These are phyloP conservation scores for Pestalotiopsis sp. DNA, from an alignment of 2,329 filamentous ascomycete genomes.

Conservation along the genomic window DNA sequence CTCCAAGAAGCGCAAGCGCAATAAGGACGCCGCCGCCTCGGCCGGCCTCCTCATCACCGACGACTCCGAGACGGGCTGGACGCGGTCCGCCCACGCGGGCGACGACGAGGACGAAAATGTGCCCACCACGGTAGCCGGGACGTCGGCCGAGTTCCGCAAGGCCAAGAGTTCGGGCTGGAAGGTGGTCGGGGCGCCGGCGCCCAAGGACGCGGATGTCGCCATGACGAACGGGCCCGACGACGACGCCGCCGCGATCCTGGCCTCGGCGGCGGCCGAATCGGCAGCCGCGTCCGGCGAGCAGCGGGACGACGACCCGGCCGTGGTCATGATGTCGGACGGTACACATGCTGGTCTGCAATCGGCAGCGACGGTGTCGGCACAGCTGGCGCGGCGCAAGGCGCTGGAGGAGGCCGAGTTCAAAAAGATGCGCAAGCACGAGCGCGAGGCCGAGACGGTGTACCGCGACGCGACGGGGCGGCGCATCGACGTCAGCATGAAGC, in stretches of 20 bases:
- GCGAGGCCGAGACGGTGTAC: conserved; percentile 83
- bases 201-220: conserved; percentile 22
- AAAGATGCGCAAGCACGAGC: conserved; percentile 30
- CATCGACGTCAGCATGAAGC: conserved; percentile 89
- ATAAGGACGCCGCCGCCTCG: conserved; percentile 36
- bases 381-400: conserved; percentile 68
- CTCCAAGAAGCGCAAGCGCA: conserved; percentile 63
- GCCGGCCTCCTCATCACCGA: conserved; percentile 65
- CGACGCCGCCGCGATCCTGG: conserved; percentile 78
- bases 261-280: conserved; percentile 70
- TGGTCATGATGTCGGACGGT: conserved; percentile 81
- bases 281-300: conserved; percentile 51
- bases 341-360: conserved; percentile 86
- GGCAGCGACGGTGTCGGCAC: conserved; percentile 74
- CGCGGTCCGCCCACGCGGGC: conserved; percentile 47
- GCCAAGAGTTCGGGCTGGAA: conserved; percentile 84
- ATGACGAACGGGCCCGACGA: conserved; percentile 38
- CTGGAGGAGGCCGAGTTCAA: conserved; percentile 49
- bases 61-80: conserved; percentile 62
- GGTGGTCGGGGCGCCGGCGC: conserved; percentile 55
- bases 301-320: conserved; percentile 50
- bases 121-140: conserved; percentile 51
- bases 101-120: conserved; percentile 60
- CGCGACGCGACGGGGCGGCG: conserved; percentile 93
- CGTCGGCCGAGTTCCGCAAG: conserved; percentile 68